Conservation (phyloP, 768 basidiomycete genomes). For the Krasilnikovozyma curviuscula region DNA sequence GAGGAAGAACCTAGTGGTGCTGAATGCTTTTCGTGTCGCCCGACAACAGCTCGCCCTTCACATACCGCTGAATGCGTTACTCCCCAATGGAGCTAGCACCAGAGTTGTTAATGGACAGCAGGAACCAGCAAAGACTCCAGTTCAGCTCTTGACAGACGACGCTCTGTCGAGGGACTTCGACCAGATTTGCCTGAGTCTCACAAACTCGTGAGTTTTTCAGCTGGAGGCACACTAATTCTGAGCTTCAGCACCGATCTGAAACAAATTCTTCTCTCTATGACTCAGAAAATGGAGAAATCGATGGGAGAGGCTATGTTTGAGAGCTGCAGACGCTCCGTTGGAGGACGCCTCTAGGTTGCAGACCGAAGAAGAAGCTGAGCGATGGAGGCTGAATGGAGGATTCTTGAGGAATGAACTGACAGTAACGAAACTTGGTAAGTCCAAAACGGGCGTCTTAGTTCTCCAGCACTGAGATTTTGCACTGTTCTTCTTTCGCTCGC, state of each 20-base stretch:
- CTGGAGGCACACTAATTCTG: background rate
- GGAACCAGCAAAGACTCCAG: constrained; percentile 4
- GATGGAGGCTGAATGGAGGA: constrained; percentile 64
- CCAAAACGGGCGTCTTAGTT: background rate
- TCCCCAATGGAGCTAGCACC: background rate
- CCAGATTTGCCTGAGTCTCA: constrained; percentile 10
- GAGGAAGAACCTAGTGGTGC: too few relatives aligned
- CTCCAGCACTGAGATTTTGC: background rate
- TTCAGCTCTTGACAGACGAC: constrained; percentile 8
- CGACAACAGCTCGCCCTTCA: constrained; percentile 13
- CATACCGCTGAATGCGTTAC: constrained; percentile 6
- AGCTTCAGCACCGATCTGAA: too few relatives aligned
- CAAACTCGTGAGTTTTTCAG: constrained; percentile 5
- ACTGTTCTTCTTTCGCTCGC: background rate
- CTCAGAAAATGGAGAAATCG: constrained; percentile 51
- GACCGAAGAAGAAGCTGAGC: constrained; percentile 44
- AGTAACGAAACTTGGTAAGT: constrained; percentile 64
- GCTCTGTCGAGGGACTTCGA: constrained; percentile 9
- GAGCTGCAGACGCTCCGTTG: constrained; percentile 20
- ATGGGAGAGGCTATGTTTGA: constrained; percentile 74
- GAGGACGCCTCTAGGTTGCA: constrained; percentile 25
- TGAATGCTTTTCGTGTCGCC: too few relatives aligned
- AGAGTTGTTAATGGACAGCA: background rate
- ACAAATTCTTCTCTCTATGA: background rate
- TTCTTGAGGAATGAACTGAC: constrained; percentile 73